phyloP scores from a whole-genome alignment of 306 rosid genomes.

The Dryas drummondii region DNA sequence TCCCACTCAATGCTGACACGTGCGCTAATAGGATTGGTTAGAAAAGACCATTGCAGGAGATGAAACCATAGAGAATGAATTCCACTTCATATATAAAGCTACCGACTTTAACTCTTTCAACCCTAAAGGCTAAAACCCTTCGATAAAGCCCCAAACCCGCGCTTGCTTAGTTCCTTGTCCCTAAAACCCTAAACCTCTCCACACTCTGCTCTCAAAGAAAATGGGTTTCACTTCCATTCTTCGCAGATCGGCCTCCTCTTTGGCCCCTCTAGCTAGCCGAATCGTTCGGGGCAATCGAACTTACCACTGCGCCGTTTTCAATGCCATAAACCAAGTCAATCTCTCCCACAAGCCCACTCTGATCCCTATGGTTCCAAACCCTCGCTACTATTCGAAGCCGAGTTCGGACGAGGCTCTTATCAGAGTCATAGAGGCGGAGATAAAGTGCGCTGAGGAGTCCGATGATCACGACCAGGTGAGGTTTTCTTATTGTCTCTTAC shows the following conservation, averaged over 20 bases:
- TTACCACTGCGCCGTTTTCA: slow-evolving; percentile 31
- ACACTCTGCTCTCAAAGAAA: not conserved
- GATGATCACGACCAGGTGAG: slow-evolving; percentile 59
- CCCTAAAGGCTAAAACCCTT: not conserved
- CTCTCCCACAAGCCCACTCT: slow-evolving; percentile 7
- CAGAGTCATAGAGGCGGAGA: slow-evolving; percentile 66
- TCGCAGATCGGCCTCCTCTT: slow-evolving; percentile 60
- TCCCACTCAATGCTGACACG: too few species aligned
- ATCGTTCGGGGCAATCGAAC: slow-evolving; percentile 34
- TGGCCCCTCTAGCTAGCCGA: slow-evolving; percentile 46
- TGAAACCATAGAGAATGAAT: not conserved
- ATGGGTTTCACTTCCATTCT: slow-evolving; percentile 72
- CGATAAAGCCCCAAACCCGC: not conserved
- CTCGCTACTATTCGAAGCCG: slow-evolving; percentile 51
- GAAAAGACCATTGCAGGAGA: not conserved
- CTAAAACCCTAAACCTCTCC: slow-evolving; percentile 36
- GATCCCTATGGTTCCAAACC: slow-evolving; percentile 28
- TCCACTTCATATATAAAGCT: not conserved
- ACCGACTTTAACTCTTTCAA: slow-evolving; percentile 4
- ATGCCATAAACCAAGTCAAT: slow-evolving; percentile 36
- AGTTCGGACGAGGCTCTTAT: slow-evolving; percentile 55
- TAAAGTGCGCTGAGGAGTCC: slow-evolving; percentile 53
- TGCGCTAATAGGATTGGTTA: not conserved
- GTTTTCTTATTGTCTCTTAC: not conserved
- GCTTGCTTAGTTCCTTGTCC: not conserved